phyloP scores from a whole-genome alignment of 345 rosid genomes.

The Eutrema japonicum region DNA sequence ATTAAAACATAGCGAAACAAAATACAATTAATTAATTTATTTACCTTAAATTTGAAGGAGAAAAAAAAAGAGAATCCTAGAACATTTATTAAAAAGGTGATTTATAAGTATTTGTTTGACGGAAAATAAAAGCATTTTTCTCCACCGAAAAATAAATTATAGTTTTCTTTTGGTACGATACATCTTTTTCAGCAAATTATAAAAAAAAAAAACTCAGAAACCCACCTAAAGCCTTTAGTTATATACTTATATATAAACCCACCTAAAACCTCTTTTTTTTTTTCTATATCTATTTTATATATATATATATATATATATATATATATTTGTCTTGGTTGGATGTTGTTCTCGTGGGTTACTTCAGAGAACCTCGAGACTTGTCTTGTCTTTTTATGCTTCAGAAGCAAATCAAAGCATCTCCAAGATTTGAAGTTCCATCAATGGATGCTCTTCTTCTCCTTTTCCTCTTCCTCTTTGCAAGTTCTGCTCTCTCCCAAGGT shows the following conservation, averaged over 20 bases:
- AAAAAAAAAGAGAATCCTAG: constrained; percentile 9
- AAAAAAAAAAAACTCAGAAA: background rate
- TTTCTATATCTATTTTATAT: background rate
- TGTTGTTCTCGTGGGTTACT: constrained; percentile 46
- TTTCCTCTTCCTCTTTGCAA: constrained; percentile 40
- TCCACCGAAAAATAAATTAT: constrained; percentile 31
- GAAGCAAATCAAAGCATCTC: constrained; percentile 43
- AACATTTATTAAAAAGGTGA: constrained; percentile 26
- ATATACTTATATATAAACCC: constrained; percentile 30
- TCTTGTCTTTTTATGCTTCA: constrained; percentile 42
- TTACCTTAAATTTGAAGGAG: constrained; percentile 16
- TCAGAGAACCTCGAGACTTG: constrained; percentile 45
- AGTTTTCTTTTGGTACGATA: constrained; percentile 31
- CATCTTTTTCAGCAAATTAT: constrained; percentile 39
- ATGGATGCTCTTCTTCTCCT: constrained; percentile 48
- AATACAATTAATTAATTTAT: background rate
- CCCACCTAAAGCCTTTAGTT: constrained; percentile 35
- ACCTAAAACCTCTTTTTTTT: background rate
- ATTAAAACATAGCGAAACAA: constrained; percentile 4
- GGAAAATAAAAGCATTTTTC: constrained; percentile 17
- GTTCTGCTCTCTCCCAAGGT: constrained; percentile 47
- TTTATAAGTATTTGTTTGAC: background rate
- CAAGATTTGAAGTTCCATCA: constrained; percentile 44
- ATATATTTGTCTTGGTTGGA: constrained; percentile 40
- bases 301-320: background rate